Conservation (phyloP, 139 green algal genomes). For the Chlorella vulgaris region DNA sequence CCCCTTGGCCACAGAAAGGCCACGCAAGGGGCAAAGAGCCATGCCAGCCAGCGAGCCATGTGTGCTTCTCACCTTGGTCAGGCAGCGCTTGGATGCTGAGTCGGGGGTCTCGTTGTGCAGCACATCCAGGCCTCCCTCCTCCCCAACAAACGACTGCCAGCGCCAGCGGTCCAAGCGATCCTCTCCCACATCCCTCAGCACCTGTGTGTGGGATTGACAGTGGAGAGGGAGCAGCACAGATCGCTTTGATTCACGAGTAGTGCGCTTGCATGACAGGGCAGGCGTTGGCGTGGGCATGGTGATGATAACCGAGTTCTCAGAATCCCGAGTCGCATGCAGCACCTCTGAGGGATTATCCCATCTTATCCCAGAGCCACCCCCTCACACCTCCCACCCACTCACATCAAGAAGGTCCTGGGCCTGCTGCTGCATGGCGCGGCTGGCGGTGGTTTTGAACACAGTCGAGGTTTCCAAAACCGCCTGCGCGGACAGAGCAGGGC, state of each 20-base stretch:
- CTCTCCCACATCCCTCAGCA: not conserved
- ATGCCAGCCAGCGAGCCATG: too few species aligned
- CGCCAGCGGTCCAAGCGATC: constrained; percentile 3
- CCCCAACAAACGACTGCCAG: constrained; percentile 38
- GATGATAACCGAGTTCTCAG: not conserved
- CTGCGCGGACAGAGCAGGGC: not conserved
- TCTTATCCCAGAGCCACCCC: not conserved
- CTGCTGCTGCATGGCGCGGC: constrained; percentile 25
- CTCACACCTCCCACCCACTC: not conserved
- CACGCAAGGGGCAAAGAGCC: too few species aligned
- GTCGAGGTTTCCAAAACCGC: constrained; percentile 22
- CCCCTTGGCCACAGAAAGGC: too few species aligned
- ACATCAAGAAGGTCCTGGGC: constrained; percentile 29
- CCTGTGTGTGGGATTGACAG: not conserved
- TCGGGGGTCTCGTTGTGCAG: constrained; percentile 33
- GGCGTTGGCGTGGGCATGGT: not conserved
- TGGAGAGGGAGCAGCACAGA: not conserved
- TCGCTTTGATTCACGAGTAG: not conserved
- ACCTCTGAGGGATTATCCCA: too few species aligned
- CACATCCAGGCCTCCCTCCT: constrained; percentile 32
- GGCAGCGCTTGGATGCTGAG: constrained; percentile 2
- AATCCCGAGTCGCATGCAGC: not conserved
- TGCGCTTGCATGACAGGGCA: not conserved
- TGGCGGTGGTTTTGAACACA: constrained; percentile 3
- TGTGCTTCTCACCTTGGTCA: constrained; percentile 8